These are phyloP conservation scores for Chlamydomonas incerta DNA, from an alignment of 139 green algal species.

Conservation along the genomic window DNA sequence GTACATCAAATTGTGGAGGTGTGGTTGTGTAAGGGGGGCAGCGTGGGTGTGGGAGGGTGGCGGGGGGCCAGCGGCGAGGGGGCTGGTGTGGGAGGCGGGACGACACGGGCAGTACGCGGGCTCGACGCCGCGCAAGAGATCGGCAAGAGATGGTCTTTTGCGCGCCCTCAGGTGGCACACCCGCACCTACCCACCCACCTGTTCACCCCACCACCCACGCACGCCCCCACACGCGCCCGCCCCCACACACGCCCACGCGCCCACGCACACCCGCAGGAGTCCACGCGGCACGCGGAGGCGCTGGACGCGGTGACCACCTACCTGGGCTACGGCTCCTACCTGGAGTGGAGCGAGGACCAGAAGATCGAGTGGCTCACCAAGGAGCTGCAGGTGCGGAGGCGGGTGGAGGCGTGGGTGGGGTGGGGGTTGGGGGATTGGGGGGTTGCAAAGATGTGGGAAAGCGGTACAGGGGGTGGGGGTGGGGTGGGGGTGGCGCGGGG, in stretches of 20 bases:
- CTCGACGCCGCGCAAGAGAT: too few relatives aligned
- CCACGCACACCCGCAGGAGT: slow-evolving; percentile 59
- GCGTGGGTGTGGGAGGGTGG: background rate
- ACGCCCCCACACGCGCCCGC: too few relatives aligned
- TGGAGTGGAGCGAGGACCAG: slow-evolving; percentile 91
- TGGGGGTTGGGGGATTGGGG: background rate
- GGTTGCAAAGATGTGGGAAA: background rate
- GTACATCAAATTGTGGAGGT: too few relatives aligned
- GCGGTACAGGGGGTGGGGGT: background rate
- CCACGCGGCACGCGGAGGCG: slow-evolving; percentile 84
- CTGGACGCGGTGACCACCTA: slow-evolving; percentile 91
- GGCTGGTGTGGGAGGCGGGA: too few relatives aligned
- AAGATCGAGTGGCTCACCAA: slow-evolving; percentile 82
- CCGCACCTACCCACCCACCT: too few relatives aligned
- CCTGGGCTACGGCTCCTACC: slow-evolving; percentile 85
- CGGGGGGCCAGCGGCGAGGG: too few relatives aligned
- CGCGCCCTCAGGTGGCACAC: too few relatives aligned
- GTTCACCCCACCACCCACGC: too few relatives aligned
- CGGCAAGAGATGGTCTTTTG: too few relatives aligned
- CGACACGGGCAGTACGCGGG: too few relatives aligned
- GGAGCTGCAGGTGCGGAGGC: slow-evolving; percentile 73
- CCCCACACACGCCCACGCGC: too few relatives aligned
- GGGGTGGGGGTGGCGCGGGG: background rate
- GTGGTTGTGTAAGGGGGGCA: background rate
- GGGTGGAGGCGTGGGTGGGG: background rate